A percentile compares a stretch with the other conserved stretches of the same genome.
These are phyloP conservation scores for Roridomyces roridus DNA, from an alignment of 768 basidiomycete species.

Conservation along the genomic window DNA sequence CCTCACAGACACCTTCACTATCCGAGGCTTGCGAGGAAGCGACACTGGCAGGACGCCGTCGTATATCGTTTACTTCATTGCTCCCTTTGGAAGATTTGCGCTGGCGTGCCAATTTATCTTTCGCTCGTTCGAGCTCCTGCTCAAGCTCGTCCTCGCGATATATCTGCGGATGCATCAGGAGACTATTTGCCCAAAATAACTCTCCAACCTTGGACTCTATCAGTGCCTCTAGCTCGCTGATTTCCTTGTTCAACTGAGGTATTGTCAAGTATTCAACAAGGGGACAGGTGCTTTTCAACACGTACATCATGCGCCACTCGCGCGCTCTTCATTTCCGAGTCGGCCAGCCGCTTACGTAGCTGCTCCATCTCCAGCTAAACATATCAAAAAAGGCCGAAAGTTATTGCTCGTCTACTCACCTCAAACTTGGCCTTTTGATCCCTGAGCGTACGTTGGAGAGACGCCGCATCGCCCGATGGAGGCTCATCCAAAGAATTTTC, in stretches of 20 bases:
- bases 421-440: slow-evolving; percentile 62
- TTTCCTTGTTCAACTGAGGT: slow-evolving; percentile 90
- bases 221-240: slow-evolving; percentile 88
- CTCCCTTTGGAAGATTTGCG: slow-evolving; percentile 63
- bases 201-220: slow-evolving; percentile 87
- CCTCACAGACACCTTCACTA: slow-evolving; percentile 71
- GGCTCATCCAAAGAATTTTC: slow-evolving; percentile 44
- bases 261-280: too few species aligned
- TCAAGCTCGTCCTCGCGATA: slow-evolving; percentile 93
- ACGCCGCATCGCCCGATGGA: slow-evolving; percentile 39
- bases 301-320: slow-evolving; percentile 72
- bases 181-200: not conserved
- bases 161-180: slow-evolving; percentile 53
- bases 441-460: slow-evolving; percentile 47
- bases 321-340: slow-evolving; percentile 78
- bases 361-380: slow-evolving; percentile 69
- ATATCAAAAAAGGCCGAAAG: not conserved
- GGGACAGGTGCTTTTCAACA: too few species aligned
- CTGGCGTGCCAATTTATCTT: slow-evolving; percentile 70
- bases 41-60: slow-evolving; percentile 34
- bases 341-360: slow-evolving; percentile 69
- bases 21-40: slow-evolving; percentile 31
- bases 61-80: slow-evolving; percentile 42
- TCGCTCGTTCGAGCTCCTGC: slow-evolving; percentile 78
- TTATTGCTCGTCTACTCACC: slow-evolving; percentile 33